A percentile compares a stretch with the other conserved stretches of the same genome.
These are phyloP conservation scores for Lipomyces chichibuensis DNA, from an alignment of 805 yeast species.

Conservation along the genomic window DNA sequence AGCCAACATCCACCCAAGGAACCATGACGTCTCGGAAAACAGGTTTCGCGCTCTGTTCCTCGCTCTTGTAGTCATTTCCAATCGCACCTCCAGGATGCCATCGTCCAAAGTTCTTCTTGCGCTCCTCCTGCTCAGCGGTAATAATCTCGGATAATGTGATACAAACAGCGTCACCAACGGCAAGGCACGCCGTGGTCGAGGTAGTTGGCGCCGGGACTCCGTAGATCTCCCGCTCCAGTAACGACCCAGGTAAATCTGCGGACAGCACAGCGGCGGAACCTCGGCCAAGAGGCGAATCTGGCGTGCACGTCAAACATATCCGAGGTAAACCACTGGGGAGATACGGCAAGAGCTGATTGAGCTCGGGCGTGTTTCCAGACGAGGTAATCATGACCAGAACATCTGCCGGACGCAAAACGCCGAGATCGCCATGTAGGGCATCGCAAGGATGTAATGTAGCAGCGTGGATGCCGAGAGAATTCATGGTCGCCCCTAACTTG, in stretches of 20 bases:
- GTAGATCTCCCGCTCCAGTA: constrained; percentile 64
- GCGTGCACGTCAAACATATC: constrained; percentile 65
- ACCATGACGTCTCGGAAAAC: constrained; percentile 27
- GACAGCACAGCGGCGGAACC: constrained; percentile 58
- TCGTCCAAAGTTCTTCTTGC: constrained; percentile 63
- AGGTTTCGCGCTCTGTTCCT: constrained; percentile 10
- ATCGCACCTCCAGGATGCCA: constrained; percentile 93
- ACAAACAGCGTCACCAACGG: constrained; percentile 76
- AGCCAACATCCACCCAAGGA: constrained; percentile 30
- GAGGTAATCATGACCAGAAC: constrained; percentile 73
- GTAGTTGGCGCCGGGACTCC: constrained; percentile 90
- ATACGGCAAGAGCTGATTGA: constrained; percentile 60
- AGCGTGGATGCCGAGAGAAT: constrained; percentile 73
- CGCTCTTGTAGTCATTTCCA: constrained; percentile 55
- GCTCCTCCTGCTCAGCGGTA: constrained; percentile 56
- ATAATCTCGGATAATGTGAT: constrained; percentile 72
- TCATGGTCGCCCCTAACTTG: constrained; percentile 79
- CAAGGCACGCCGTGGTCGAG: constrained; percentile 74
- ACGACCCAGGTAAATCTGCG: constrained; percentile 62
- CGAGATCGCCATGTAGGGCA: constrained; percentile 89
- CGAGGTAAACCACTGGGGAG: constrained; percentile 57
- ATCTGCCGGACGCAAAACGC: constrained; percentile 59
- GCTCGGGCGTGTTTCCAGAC: constrained; percentile 82
- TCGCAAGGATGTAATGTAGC: constrained; percentile 78
- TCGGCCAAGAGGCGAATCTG: constrained; percentile 57